These are phyloP conservation scores for Colletotrichum cuscutae DNA, from an alignment of 2,329 filamentous ascomycete species.

Conservation along the genomic window DNA sequence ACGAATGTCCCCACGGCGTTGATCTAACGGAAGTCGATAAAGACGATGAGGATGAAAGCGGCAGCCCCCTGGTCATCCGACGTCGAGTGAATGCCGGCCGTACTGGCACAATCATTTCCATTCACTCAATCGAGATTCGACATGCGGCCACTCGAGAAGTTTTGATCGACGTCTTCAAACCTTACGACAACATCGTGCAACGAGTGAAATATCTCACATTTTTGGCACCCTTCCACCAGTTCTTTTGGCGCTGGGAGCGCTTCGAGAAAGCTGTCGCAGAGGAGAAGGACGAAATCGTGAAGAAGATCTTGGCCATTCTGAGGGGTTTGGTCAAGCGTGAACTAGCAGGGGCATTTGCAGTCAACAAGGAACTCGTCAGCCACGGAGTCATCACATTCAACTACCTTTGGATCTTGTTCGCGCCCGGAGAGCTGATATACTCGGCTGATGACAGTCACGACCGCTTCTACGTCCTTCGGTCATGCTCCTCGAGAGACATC, in stretches of 20 bases:
- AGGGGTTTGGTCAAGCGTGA: conserved; percentile 57
- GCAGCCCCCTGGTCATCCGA: conserved; percentile 36
- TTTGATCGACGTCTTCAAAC: conserved; percentile 37
- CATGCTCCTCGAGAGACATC: conserved; percentile 42
- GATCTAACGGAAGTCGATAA: conserved; percentile 24
- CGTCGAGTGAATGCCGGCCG: conserved; percentile 33
- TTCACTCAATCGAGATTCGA: conserved; percentile 38
- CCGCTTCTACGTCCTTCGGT: conserved; percentile 48
- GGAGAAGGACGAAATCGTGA: conserved; percentile 30
- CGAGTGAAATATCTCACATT: conserved; percentile 35
- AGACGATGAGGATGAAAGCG: conserved; percentile 10
- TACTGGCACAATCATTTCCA: conserved; percentile 25
- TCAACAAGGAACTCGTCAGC: conserved; percentile 59
- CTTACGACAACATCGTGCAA: conserved; percentile 31
- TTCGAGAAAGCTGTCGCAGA: conserved; percentile 37
- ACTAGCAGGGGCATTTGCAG: conserved; percentile 60
- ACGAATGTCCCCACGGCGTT: conserved; percentile 38
- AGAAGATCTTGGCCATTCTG: conserved; percentile 33
- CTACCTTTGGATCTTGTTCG: conserved; percentile 63
- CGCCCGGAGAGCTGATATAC: conserved; percentile 54
- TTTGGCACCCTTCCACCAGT: conserved; percentile 37
- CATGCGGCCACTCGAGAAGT: conserved; percentile 36
- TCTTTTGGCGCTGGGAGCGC: conserved; percentile 38
- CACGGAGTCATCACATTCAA: conserved; percentile 64
- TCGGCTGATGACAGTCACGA: conserved; percentile 50